A percentile compares a stretch with the other conserved stretches of the same genome.
Evolutionary conservation across 495 filamentous ascomycete species (phyloP).

Genomic region (Aspergillus leporis): DNA sequence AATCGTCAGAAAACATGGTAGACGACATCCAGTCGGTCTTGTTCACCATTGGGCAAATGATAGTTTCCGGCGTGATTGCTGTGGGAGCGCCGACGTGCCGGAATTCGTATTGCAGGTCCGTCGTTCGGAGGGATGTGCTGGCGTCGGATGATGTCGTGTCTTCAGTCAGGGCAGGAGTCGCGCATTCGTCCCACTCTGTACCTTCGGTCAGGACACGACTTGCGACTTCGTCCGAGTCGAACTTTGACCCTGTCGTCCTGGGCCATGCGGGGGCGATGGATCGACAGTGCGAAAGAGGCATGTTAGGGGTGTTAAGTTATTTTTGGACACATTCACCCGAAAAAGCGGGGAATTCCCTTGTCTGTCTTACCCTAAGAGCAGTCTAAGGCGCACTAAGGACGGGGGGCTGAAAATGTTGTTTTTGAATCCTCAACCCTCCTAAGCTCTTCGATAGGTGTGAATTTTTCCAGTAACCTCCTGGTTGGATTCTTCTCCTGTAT

Average conservation of each 20-base stretch:
- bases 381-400: too few species aligned
- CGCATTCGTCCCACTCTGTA: neutral
- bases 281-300: too few species aligned
- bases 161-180: neutral
- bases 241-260: neutral
- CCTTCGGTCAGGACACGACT: neutral
- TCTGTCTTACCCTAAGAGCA: neutral
- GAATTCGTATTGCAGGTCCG: neutral
- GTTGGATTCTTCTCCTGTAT: too few species aligned
- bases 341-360: neutral
- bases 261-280: neutral
- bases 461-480: too few species aligned
- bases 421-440: too few species aligned
- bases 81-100: conserved; percentile 3
- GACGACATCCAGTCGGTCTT: conserved; percentile 28
- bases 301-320: neutral
- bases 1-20: conserved; percentile 35
- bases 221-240: neutral
- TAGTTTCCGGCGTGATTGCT: conserved; percentile 12
- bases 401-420: neutral
- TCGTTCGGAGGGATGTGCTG: neutral
- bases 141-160: neutral
- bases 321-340: neutral
- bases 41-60: conserved; percentile 27
- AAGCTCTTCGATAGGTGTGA: too few species aligned